Evolutionary conservation across 768 basidiomycete genomes (phyloP).

Genomic region (Scleroderma citrinum): DNA sequence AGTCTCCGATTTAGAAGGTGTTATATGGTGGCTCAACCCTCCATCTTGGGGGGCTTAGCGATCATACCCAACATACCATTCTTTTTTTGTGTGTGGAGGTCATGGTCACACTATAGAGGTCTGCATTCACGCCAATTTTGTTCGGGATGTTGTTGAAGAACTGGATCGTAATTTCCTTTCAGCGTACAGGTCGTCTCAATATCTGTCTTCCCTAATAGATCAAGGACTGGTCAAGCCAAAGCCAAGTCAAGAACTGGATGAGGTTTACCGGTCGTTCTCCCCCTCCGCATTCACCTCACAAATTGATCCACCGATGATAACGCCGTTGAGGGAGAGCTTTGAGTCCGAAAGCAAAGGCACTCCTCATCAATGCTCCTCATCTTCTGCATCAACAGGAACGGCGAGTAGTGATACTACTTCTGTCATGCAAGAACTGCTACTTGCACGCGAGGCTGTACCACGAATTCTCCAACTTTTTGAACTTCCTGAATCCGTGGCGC

Average conservation of each 20-base stretch:
- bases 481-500: conserved; percentile 38
- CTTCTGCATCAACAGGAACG: conserved; percentile 1
- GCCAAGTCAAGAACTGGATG: conserved; percentile 49
- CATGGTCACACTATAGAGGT: conserved; percentile 84
- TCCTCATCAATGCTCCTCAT: conserved; percentile 1
- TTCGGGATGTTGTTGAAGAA: neutral
- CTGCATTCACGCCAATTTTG: conserved; percentile 5
- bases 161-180: neutral
- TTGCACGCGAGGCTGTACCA: conserved; percentile 51
- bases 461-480: conserved; percentile 41
- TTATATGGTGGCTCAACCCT: neutral
- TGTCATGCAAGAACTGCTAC: conserved; percentile 32
- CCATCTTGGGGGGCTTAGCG: conserved; percentile 38
- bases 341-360: neutral
- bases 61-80: conserved; percentile 80
- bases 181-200: conserved; percentile 69
- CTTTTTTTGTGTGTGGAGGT: conserved; percentile 81
- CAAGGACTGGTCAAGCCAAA: conserved; percentile 51
- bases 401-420: neutral
- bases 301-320: conserved; percentile 2
- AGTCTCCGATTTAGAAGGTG: conserved; percentile 22
- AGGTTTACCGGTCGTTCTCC: conserved; percentile 40
- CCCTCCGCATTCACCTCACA: conserved; percentile 11
- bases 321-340: conserved; percentile 8
- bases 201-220: conserved; percentile 56